phyloP scores from a whole-genome alignment of 139 green algal species.

The Chlamydomonas eustigma region DNA sequence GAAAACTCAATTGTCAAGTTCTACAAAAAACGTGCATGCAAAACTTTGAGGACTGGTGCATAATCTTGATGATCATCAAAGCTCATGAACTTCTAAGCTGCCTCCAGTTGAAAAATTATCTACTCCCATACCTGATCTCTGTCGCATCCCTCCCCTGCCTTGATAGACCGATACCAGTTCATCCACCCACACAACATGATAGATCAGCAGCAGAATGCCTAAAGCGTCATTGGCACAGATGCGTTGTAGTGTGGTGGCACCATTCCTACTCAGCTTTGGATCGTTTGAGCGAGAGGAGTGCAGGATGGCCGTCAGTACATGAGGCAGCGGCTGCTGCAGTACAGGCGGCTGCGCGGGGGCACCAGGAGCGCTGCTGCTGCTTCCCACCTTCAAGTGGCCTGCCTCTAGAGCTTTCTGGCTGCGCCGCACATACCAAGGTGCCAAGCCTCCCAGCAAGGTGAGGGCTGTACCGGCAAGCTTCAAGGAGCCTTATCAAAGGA shows the following conservation, averaged over 20 bases:
- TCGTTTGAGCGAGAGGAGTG: conserved; percentile 23
- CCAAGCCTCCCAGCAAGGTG: conserved; percentile 55
- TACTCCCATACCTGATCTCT: not conserved
- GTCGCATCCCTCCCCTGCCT: not conserved
- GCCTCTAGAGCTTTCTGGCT: not conserved
- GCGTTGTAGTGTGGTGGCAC: conserved; percentile 44
- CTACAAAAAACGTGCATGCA: no score
- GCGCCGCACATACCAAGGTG: conserved; percentile 29
- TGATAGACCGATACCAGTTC: conserved; percentile 21
- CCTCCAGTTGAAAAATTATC: no score
- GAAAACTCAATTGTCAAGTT: no score
- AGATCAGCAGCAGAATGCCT: conserved; percentile 22
- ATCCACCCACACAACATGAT: conserved; percentile 25
- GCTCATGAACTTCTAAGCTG: no score
- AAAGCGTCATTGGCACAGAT: conserved; percentile 27
- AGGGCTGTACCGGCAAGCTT: conserved; percentile 66
- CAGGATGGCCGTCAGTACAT: conserved; percentile 29
- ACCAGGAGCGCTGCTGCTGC: not conserved
- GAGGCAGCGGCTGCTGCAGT: conserved; percentile 10
- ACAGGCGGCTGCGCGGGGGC: not conserved
- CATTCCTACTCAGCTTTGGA: conserved; percentile 54
- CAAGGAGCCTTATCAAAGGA: conserved; percentile 26
- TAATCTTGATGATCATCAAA: no score
- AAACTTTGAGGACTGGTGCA: no score
- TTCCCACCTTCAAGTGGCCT: not conserved